phyloP scores from a whole-genome alignment of 1,284 basidiomycete species.

The Porodaedalea pini region DNA sequence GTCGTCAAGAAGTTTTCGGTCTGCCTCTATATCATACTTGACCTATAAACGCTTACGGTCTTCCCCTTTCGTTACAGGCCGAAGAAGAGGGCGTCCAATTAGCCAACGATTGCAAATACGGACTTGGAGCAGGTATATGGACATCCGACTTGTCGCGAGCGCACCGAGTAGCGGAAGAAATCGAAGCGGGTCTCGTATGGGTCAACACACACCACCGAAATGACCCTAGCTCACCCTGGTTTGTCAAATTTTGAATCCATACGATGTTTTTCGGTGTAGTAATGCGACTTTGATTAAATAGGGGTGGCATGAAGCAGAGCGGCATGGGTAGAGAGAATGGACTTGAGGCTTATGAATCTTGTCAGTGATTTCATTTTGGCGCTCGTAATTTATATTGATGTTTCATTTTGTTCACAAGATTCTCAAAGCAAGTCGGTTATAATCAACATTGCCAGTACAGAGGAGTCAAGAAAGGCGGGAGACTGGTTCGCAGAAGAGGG shows the following conservation, averaged over 20 bases:
- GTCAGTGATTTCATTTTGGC: slow-evolving; percentile 39
- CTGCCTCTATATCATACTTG: slow-evolving; percentile 22
- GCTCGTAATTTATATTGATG: background rate
- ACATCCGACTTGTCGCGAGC: slow-evolving; percentile 68
- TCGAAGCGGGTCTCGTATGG: slow-evolving; percentile 78
- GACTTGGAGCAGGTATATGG: slow-evolving; percentile 79
- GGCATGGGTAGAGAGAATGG: slow-evolving; percentile 83
- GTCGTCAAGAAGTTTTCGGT: slow-evolving; percentile 65
- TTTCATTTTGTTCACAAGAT: slow-evolving; percentile 40
- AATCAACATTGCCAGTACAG: slow-evolving; percentile 59
- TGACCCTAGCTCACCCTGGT: slow-evolving; percentile 85
- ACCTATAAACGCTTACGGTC: background rate
- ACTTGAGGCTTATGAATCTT: slow-evolving; percentile 70
- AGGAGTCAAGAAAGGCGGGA: slow-evolving; percentile 55
- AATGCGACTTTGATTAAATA: slow-evolving; percentile 26
- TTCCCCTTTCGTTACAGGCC: slow-evolving; percentile 37
- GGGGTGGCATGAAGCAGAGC: slow-evolving; percentile 84
- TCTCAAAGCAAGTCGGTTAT: slow-evolving; percentile 79
- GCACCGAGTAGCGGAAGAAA: slow-evolving; percentile 61
- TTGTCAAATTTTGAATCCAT: slow-evolving; percentile 26
- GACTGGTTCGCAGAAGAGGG: slow-evolving; percentile 73
- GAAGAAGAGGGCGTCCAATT: slow-evolving; percentile 63
- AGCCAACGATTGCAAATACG: slow-evolving; percentile 76
- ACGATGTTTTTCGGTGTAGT: background rate
- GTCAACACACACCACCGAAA: slow-evolving; percentile 85